Evolutionary conservation across 495 filamentous ascomycete species (phyloP).

Genomic region (Lophium mytilinum): DNA sequence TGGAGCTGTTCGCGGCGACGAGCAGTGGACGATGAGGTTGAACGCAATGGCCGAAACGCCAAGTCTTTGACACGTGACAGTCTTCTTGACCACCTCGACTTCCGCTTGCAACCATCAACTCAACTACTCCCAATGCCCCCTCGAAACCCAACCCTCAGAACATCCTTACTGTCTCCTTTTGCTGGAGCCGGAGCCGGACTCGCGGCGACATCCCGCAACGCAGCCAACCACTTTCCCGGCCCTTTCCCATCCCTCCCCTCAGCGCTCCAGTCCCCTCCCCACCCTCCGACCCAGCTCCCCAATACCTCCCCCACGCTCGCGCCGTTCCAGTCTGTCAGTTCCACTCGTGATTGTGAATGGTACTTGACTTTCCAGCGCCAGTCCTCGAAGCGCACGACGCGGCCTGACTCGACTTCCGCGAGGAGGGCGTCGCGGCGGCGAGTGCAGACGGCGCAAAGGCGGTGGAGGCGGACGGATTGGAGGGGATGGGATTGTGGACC

Average conservation of each 20-base stretch:
- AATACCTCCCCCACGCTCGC: slow-evolving; percentile 16
- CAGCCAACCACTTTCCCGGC: background rate
- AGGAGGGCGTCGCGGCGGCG: slow-evolving; percentile 14
- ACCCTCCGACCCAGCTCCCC: slow-evolving; percentile 17
- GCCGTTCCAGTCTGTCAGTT: slow-evolving; percentile 11
- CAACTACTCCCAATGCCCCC: slow-evolving; percentile 13
- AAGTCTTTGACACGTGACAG: background rate
- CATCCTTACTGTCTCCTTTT: background rate
- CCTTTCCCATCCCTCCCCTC: background rate
- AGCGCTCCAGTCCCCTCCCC: background rate
- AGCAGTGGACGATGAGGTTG: too few relatives aligned
- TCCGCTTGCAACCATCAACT: background rate
- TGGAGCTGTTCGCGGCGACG: too few relatives aligned
- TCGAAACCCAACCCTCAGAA: background rate
- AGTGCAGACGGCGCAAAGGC: slow-evolving; percentile 24
- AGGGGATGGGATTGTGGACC: slow-evolving; percentile 11
- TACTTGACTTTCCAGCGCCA: slow-evolving; percentile 35
- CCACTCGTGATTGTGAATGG: slow-evolving; percentile 16
- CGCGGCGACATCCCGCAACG: too few relatives aligned
- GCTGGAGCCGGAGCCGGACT: too few relatives aligned
- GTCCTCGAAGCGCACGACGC: slow-evolving; percentile 26
- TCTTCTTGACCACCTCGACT: background rate
- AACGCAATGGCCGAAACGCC: too few relatives aligned
- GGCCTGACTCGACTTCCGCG: slow-evolving; percentile 3
- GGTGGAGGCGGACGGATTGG: slow-evolving; percentile 16